Evolutionary conservation across 164 flowering plant species (phyloP).

Genomic region (Santalum album): DNA sequence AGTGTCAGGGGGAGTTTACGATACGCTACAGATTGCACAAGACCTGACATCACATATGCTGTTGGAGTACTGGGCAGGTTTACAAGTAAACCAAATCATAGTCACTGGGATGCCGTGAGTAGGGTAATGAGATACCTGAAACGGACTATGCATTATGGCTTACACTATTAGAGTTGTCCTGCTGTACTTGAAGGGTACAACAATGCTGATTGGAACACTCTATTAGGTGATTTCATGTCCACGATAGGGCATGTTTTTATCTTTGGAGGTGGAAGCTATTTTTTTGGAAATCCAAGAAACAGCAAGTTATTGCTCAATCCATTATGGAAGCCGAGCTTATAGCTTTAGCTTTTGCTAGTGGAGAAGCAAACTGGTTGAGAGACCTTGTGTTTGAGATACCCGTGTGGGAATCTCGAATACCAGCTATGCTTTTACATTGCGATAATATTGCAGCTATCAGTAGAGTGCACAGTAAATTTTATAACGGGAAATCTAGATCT

Average conservation of each 20-base stretch:
- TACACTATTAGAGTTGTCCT: constrained; percentile 12
- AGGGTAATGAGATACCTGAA: constrained; percentile 14
- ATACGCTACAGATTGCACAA: constrained; percentile 15
- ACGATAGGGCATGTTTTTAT: constrained; percentile 14
- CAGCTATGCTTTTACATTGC: constrained; percentile 11
- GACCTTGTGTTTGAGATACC: constrained; percentile 11
- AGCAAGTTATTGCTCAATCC: constrained; percentile 19
- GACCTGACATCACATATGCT: constrained; percentile 17
- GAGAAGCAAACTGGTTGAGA: too few species aligned
- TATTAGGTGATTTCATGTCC: constrained; percentile 5
- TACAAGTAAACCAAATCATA: constrained; percentile 10
- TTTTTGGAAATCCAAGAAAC: constrained; percentile 22
- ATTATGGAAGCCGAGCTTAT: constrained; percentile 22
- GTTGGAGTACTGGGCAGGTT: constrained; percentile 12
- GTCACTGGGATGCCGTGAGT: constrained; percentile 11
- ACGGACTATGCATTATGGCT: constrained; percentile 6
- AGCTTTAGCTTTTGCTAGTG: constrained; percentile 21
- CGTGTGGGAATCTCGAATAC: constrained; percentile 18
- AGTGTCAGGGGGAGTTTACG: constrained; percentile 8
- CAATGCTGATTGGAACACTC: constrained; percentile 16
- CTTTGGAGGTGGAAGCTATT: constrained; percentile 14
- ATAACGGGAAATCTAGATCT: too few species aligned
- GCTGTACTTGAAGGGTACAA: constrained; percentile 17
- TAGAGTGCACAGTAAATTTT: constrained; percentile 6
- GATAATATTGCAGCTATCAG: constrained; percentile 17